Evolutionary conservation across 768 basidiomycete species (phyloP).

Genomic region (Xerocomus spinulosus): DNA sequence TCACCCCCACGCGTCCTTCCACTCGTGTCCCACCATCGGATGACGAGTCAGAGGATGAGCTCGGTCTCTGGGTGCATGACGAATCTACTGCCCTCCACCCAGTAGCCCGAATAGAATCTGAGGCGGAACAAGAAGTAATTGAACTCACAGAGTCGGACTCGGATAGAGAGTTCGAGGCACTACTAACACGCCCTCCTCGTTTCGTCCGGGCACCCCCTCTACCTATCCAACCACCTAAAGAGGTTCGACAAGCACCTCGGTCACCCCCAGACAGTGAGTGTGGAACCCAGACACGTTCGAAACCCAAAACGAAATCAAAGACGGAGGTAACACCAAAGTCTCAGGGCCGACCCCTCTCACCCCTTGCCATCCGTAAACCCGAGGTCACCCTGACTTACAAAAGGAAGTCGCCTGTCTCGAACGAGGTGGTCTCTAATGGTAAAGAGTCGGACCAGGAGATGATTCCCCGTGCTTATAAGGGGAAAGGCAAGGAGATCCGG

Average conservation of each 20-base stretch:
- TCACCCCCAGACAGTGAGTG: constrained; percentile 14
- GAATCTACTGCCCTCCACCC: constrained; percentile 39
- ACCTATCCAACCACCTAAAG: not conserved
- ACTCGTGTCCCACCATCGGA: constrained; percentile 12
- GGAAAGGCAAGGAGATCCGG: constrained; percentile 16
- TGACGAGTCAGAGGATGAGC: constrained; percentile 47
- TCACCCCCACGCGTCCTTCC: constrained; percentile 16
- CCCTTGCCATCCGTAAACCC: constrained; percentile 8
- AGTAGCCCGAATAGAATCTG: constrained; percentile 16
- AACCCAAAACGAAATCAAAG: constrained; percentile 3
- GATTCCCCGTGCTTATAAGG: constrained; percentile 5
- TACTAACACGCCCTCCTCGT: constrained; percentile 24
- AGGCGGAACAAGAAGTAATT: constrained; percentile 21
- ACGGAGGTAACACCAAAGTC: not conserved
- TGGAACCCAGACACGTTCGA: constrained; percentile 11
- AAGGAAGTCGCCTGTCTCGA: not conserved
- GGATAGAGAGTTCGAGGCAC: constrained; percentile 27
- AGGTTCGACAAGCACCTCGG: constrained; percentile 8
- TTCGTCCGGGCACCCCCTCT: constrained; percentile 6
- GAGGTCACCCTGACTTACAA: constrained; percentile 7
- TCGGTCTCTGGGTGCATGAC: constrained; percentile 38
- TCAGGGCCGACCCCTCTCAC: constrained; percentile 2
- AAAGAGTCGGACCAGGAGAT: constrained; percentile 1
- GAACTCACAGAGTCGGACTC: constrained; percentile 27
- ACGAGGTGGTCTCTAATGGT: not conserved